A percentile compares a stretch with the other conserved stretches of the same genome.
Conservation (phyloP, 495 filamentous ascomycete genomes). For the Neurospora sp. region DNA sequence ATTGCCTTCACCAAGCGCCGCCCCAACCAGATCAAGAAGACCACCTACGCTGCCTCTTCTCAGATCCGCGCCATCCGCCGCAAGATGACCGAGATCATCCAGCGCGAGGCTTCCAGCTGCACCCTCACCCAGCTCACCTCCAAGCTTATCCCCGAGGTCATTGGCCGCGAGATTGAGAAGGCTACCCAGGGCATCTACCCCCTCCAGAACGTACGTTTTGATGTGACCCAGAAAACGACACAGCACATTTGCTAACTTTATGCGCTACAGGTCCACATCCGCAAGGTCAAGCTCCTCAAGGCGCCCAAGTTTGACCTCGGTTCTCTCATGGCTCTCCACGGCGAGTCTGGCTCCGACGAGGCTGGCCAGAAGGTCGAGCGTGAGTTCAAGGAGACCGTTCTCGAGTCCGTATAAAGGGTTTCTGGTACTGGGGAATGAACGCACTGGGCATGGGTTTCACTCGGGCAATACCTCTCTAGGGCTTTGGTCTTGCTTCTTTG, state of each 20-base stretch:
- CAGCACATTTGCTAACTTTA: slow-evolving; percentile 8
- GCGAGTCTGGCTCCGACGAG: slow-evolving; percentile 93
- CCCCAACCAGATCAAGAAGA: slow-evolving; percentile 99
- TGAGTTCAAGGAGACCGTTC: slow-evolving; percentile 96
- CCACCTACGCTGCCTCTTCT: slow-evolving; percentile 89
- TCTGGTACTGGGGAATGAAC: slow-evolving; percentile 28
- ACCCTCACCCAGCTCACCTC: slow-evolving; percentile 87
- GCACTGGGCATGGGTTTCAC: slow-evolving; percentile 38
- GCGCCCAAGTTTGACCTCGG: slow-evolving; percentile 97
- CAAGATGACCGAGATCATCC: slow-evolving; percentile 99
- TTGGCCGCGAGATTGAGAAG: slow-evolving; percentile 99
- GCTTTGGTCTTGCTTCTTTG: slow-evolving; percentile 36
- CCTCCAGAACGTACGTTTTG: slow-evolving; percentile 79
- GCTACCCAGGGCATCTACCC: slow-evolving; percentile 98
- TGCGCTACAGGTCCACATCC: slow-evolving; percentile 79
- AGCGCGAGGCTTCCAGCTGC: slow-evolving; percentile 88
- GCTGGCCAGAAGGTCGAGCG: slow-evolving; percentile 96
- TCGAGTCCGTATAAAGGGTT: slow-evolving; percentile 76
- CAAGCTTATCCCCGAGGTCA: slow-evolving; percentile 98
- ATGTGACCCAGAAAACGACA: background rate
- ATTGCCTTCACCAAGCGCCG: slow-evolving; percentile 98
- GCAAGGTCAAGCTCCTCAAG: slow-evolving; percentile 99
- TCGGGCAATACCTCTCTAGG: slow-evolving; percentile 43
- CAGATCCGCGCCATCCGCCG: slow-evolving; percentile 95
- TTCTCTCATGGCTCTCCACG: slow-evolving; percentile 86